These are phyloP conservation scores for Fusarium domesticum DNA, from an alignment of 2,329 filamentous ascomycete genomes.

Conservation along the genomic window DNA sequence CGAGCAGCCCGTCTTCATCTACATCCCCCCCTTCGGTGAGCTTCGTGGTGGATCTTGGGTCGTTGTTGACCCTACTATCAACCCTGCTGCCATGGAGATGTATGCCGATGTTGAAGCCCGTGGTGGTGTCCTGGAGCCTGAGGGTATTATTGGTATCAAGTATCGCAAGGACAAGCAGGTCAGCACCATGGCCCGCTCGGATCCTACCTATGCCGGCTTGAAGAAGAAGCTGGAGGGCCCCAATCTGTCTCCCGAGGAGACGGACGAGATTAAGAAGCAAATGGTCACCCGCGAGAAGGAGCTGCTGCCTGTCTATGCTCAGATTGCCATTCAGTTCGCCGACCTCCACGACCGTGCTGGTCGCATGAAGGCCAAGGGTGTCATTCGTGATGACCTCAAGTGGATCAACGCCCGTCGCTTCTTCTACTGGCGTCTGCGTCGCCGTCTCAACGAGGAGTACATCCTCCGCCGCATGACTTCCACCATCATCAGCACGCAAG, in stretches of 20 bases:
- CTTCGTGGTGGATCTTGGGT: constrained; percentile 99
- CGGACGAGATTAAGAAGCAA: constrained; percentile 75
- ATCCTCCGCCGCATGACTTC: constrained; percentile 83
- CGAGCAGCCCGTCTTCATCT: constrained; percentile 97
- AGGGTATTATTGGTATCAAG: constrained; percentile 98
- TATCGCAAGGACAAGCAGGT: constrained; percentile 97
- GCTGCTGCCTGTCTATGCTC: constrained; percentile 86
- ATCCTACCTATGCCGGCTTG: constrained; percentile 77
- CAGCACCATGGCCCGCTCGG: constrained; percentile 93
- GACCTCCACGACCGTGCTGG: constrained; percentile 96
- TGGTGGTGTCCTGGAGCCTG: constrained; percentile 94
- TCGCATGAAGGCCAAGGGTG: constrained; percentile 97
- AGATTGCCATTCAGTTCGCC: constrained; percentile 95
- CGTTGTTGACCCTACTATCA: constrained; percentile 97
- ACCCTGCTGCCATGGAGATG: constrained; percentile 97
- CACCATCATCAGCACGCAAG: constrained; percentile 34
- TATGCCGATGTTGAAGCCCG: constrained; percentile 94
- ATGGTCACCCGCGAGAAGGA: constrained; percentile 83
- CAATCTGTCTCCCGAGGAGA: constrained; percentile 68
- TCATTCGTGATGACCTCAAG: constrained; percentile 77
- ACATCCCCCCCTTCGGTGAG: constrained; percentile 95
- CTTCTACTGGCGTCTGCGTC: constrained; percentile 99
- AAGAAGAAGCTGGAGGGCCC: constrained; percentile 69
- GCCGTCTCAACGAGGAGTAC: constrained; percentile 94
- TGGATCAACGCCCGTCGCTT: constrained; percentile 91